Evolutionary conservation across 1,139 yeast species (phyloP).

Genomic region (Suhomyces yuchorum): DNA sequence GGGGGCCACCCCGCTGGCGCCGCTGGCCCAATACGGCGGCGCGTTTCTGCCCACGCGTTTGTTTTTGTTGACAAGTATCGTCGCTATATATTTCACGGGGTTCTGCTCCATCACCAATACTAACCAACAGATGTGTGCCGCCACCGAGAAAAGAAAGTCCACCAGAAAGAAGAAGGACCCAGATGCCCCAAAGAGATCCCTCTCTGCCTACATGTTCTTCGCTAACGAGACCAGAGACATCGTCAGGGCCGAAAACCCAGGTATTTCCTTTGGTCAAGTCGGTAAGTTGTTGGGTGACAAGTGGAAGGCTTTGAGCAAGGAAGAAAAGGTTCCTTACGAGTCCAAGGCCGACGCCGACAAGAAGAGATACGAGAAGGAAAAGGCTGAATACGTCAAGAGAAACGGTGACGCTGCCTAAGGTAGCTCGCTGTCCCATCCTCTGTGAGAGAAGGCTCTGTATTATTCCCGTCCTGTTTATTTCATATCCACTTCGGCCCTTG

Average conservation of each 20-base stretch:
- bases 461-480: conserved; percentile 13
- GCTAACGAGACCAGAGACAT: conserved; percentile 96
- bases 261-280: conserved; percentile 88
- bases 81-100: conserved; percentile 5
- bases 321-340: conserved; percentile 87
- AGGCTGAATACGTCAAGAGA: conserved; percentile 79
- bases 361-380: conserved; percentile 95
- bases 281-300: conserved; percentile 91
- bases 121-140: conserved; percentile 21
- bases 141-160: conserved; percentile 48
- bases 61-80: conserved; percentile 8
- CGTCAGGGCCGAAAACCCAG: conserved; percentile 93
- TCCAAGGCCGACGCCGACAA: conserved; percentile 93
- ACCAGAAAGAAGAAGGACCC: conserved; percentile 75
- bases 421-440: conserved; percentile 3
- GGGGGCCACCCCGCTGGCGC: background rate
- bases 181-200: conserved; percentile 98
- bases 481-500: conserved; percentile 12
- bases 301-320: conserved; percentile 87
- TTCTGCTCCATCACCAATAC: conserved; percentile 10
- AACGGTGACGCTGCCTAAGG: conserved; percentile 20
- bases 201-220: conserved; percentile 98
- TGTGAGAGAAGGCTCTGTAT: conserved; percentile 12
- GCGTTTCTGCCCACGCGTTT: conserved; percentile 10
- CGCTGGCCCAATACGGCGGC: background rate